Evolutionary conservation across 1,139 yeast species (phyloP), one percentile per base, ranked within the genome.

Genomic region (Saccharomyces uvarum): DNA sequence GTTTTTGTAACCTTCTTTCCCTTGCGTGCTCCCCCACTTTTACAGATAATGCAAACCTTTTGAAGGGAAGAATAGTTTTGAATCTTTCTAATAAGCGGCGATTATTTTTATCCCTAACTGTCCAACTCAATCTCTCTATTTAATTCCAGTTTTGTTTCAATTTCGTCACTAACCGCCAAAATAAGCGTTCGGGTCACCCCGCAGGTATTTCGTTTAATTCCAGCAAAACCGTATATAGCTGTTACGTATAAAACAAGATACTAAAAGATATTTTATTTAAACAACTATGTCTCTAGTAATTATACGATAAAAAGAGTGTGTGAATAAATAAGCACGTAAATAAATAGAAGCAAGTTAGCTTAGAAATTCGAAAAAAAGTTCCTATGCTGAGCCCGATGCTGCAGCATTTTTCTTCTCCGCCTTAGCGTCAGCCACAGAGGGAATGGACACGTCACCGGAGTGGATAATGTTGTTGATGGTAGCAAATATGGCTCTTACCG

Each of bases 401-500:
- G 56, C 47, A 32, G 56, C 53, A 19, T 11, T 38, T 21, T 49
- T 51, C 2, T 46, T 53, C 32, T 51, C 49, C n/a, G 59, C 42
- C 4, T 56, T 57, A 51, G 59, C 42, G 6, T 56, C 57, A 51
- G 24, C 44, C 44, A 19, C 19, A 16, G 44, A 16, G 52, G 71
- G 70, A 41, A 67, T 42, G 47, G 65, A 49, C 8, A 67, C 61
- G 51, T 66, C 70, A 46, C 71, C 73, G 16, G 65, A 56, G 31
- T 70, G 65, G 47, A 72, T 62, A 38, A 74, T 62, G 53, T 67
- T 67, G 65, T 89, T 90, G 59, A 89, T 76, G 54, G 88, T 83
- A 47, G 95, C 83, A 48, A 90, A 73, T 56, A 91, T 78, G 16
- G 97, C 88, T 64, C 83, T 80, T 73, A 88, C 82, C 14, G 96